Evolutionary conservation across 2,329 filamentous ascomycete species (phyloP), one percentile per base, ranked within the genome.

Genomic region (Trichoderma koningii): DNA sequence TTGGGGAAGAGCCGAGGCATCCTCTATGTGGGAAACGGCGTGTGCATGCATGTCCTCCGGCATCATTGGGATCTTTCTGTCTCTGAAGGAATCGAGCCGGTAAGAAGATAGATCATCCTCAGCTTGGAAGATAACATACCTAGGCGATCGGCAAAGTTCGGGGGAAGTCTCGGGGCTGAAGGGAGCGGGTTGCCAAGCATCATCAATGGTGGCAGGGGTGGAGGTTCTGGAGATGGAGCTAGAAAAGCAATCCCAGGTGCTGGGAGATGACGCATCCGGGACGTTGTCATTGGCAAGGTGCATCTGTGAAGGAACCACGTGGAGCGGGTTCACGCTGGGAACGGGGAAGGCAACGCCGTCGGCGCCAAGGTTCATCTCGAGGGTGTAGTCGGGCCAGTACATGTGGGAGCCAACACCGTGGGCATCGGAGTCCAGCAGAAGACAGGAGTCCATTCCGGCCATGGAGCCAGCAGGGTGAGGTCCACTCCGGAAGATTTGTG

Each of bases 241-340:
- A 72, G 82, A 85, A 69, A 83, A 80, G 69, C 80, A 82, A 70
- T 81, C 81, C 77, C 82, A 85, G 12, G 82, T 81, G 64, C 80
- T 78, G 56, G 79, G 78, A 12, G 84, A 84, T 28, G 84, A 85
- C 69, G 80, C 77, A 67, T 79, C 80, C 55, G 78, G 73, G 65
- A 85, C 71, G 68, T 77, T 79, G 51, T 85, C 83, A 73, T 82
- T 82, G 70, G 82, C 82, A 71, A 85, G 74, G 68, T 81, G 80
- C 76, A 85, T 83, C 69, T 86, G 82, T 60, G 81, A 77, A 59
- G 85, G 84, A 71, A 85, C 81, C 73, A 87, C 82, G 68, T 86
- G 83, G 71, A 85, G 76, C 57, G 78, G 76, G 71, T 71, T 72
- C 64, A 83, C 68, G 67, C 82, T 79, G 64, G 78, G 70, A 66